Evolutionary conservation across 1,284 basidiomycete genomes (phyloP).

Genomic region (Bjerkandera adusta): DNA sequence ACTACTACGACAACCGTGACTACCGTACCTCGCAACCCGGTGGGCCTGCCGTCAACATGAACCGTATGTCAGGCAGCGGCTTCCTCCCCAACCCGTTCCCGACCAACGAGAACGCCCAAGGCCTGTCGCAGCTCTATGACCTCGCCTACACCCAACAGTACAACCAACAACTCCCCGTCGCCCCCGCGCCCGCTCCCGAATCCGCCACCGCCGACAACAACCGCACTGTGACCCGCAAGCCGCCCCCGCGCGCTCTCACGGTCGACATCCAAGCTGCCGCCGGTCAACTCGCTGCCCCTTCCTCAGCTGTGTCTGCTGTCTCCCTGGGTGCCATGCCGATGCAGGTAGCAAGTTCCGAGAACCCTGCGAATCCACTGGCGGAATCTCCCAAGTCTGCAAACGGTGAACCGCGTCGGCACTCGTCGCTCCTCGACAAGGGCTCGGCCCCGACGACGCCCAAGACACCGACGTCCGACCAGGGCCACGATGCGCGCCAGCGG

Average conservation of each 20-base stretch:
- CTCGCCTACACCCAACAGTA: neutral
- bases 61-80: conserved; percentile 4
- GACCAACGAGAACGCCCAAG: neutral
- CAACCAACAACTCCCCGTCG: neutral
- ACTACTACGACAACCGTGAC: conserved; percentile 12
- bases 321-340: conserved; percentile 20
- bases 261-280: conserved; percentile 19
- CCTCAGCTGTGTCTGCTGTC: conserved; percentile 10
- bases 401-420: neutral
- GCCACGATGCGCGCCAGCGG: neutral
- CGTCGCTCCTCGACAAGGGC: conserved; percentile 18
- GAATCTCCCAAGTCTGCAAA: conserved; percentile 9
- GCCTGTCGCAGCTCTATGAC: neutral
- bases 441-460: conserved; percentile 10
- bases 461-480: conserved; percentile 3
- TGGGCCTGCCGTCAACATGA: conserved; percentile 16
- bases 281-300: too few species aligned
- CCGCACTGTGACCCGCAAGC: conserved; percentile 25
- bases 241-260: conserved; percentile 18
- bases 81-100: conserved; percentile 14
- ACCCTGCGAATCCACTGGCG: conserved; percentile 15
- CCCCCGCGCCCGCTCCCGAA: conserved; percentile 2
- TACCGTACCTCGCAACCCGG: conserved; percentile 15
- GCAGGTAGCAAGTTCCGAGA: conserved; percentile 14
- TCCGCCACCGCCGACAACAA: conserved; percentile 4